A percentile compares a stretch with the other conserved stretches of the same genome.
phyloP scores from a whole-genome alignment of 2,329 filamentous ascomycete species.

The Chaetomiaceae sp. region DNA sequence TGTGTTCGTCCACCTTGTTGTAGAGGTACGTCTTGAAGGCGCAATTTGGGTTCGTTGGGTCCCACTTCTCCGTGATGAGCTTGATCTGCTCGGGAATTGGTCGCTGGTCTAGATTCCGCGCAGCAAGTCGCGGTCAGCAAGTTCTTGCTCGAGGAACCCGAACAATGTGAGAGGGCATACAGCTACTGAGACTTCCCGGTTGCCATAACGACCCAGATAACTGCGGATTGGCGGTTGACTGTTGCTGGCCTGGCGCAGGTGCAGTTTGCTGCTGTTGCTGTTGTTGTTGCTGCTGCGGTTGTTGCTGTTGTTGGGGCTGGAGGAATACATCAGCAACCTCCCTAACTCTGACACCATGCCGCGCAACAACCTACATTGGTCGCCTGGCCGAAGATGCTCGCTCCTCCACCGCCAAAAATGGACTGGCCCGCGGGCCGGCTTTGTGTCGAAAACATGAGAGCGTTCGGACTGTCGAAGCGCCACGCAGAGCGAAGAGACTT shows the following conservation, averaged over 20 bases:
- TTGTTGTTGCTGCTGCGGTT: slow-evolving; percentile 34
- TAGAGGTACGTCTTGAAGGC: slow-evolving; percentile 82
- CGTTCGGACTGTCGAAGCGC: slow-evolving; percentile 9
- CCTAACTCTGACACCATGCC: neutral
- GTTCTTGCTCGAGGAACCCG: neutral
- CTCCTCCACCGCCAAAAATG: slow-evolving; percentile 22
- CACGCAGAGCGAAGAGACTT: too few species aligned
- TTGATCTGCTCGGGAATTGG: slow-evolving; percentile 68
- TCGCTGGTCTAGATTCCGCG: slow-evolving; percentile 52
- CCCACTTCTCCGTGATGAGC: slow-evolving; percentile 67
- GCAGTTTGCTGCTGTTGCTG: slow-evolving; percentile 26
- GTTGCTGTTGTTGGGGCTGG: slow-evolving; percentile 35
- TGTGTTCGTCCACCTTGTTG: slow-evolving; percentile 70
- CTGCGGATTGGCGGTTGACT: slow-evolving; percentile 28
- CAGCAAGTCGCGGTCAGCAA: slow-evolving; percentile 13
- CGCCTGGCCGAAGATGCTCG: slow-evolving; percentile 23
- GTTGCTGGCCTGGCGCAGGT: slow-evolving; percentile 29
- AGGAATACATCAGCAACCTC: slow-evolving; percentile 4
- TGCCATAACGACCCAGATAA: slow-evolving; percentile 48
- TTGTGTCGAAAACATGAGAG: slow-evolving; percentile 16
- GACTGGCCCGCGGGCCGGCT: slow-evolving; percentile 23
- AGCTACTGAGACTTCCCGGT: slow-evolving; percentile 43
- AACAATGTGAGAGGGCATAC: slow-evolving; percentile 29
- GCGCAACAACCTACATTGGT: slow-evolving; percentile 17
- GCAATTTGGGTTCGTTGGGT: slow-evolving; percentile 60